Conservation (phyloP, 495 filamentous ascomycete species). For the Neurospora hispaniola region DNA sequence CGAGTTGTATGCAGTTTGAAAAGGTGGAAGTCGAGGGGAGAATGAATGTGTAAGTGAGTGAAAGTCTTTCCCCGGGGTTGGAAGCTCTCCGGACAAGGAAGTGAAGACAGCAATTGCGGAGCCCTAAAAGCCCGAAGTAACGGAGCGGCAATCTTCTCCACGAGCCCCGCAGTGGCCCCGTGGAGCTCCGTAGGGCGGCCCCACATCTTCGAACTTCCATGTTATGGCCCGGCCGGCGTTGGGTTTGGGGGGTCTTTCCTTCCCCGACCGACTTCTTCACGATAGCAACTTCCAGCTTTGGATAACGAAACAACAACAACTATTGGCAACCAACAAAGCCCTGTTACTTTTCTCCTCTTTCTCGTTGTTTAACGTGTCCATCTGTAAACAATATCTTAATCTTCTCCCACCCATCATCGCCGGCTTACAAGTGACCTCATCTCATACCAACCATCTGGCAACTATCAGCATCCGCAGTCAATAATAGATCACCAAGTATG, state of each 20-base stretch:
- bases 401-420: background rate
- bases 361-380: background rate
- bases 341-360: background rate
- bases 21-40: too few relatives aligned
- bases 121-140: background rate
- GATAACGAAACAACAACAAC: background rate
- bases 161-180: background rate
- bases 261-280: background rate
- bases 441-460: background rate
- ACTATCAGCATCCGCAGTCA: background rate
- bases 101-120: background rate
- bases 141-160: background rate
- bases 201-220: background rate
- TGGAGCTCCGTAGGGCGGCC: background rate
- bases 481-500: constrained; percentile 39
- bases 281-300: background rate
- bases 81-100: background rate
- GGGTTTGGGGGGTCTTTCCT: background rate
- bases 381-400: background rate
- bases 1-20: too few relatives aligned
- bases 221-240: background rate
- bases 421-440: background rate
- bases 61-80: background rate
- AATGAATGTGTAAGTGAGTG: background rate
- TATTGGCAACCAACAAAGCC: too few relatives aligned